Conservation (phyloP, 164 flowering plant genomes). For the Piper longum region DNA sequence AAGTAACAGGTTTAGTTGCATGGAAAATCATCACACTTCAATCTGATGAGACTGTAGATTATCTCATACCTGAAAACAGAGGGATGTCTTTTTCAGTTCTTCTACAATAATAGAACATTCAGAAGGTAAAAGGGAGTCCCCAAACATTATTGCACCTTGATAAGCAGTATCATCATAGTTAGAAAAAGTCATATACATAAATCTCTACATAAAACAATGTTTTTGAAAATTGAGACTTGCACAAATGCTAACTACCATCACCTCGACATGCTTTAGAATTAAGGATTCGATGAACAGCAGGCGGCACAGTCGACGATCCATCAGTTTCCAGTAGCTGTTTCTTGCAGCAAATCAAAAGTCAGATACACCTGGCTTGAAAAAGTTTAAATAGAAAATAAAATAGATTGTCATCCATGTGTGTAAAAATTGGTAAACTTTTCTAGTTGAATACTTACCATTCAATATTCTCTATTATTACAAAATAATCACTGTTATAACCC, state of each 20-base stretch:
- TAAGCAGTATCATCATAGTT: background rate
- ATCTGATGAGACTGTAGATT: background rate
- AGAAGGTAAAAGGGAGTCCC: slow-evolving; percentile 82
- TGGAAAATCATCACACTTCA: background rate
- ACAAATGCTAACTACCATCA: slow-evolving; percentile 9
- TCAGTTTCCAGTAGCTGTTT: slow-evolving; percentile 84
- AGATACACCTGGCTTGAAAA: background rate
- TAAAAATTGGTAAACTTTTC: too few species aligned
- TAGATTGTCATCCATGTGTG: too few species aligned
- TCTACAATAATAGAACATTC: slow-evolving; percentile 91
- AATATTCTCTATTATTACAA: too few species aligned
- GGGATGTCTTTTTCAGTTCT: slow-evolving; percentile 71
- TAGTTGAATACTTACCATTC: too few species aligned
- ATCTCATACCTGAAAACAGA: slow-evolving; percentile 78
- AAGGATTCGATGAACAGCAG: slow-evolving; percentile 68
- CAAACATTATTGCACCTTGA: slow-evolving; percentile 97
- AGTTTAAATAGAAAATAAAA: too few species aligned
- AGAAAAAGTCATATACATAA: background rate
- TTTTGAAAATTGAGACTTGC: background rate
- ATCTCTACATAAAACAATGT: background rate
- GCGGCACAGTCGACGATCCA: slow-evolving; percentile 85
- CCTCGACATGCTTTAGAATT: slow-evolving; percentile 95
- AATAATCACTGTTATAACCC: too few species aligned
- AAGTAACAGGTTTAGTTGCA: background rate
- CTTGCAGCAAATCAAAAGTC: background rate